Percentiles rank a stretch among this genome's conserved stretches.
Evolutionary conservation across 2,329 filamentous ascomycete species (phyloP).

Genomic region (Blumeria hordei): DNA sequence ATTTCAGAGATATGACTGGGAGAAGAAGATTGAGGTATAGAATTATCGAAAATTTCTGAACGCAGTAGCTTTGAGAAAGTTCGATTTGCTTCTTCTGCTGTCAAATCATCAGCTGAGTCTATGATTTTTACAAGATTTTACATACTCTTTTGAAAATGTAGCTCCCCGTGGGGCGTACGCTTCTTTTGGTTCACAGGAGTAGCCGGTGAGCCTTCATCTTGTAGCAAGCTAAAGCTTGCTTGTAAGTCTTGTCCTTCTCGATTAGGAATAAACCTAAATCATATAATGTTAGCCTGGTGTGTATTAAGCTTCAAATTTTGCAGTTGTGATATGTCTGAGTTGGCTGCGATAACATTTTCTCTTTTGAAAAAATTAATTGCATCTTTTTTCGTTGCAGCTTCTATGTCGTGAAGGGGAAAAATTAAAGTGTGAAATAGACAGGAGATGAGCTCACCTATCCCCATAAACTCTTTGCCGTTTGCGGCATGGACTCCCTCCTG

Average conservation of each 20-base stretch:
- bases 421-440: not conserved
- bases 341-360: not conserved
- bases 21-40: conserved; percentile 58
- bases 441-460: conserved; percentile 18
- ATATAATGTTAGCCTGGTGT: not conserved
- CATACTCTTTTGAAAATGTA: conserved; percentile 84
- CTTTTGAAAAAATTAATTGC: not conserved
- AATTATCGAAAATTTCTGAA: conserved; percentile 76
- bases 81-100: conserved; percentile 79
- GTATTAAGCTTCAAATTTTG: not conserved
- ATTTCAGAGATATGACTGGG: conserved; percentile 36
- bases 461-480: conserved; percentile 45
- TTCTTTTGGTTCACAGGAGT: conserved; percentile 71
- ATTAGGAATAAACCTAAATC: conserved; percentile 59
- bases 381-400: conserved; percentile 1
- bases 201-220: conserved; percentile 80
- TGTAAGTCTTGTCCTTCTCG: conserved; percentile 80
- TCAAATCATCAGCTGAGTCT: conserved; percentile 3
- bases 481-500: conserved; percentile 39
- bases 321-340: not conserved
- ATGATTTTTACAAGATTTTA: conserved; percentile 2
- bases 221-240: conserved; percentile 74
- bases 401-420: conserved; percentile 21
- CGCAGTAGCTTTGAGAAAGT: conserved; percentile 76
- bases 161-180: conserved; percentile 65